These are phyloP conservation scores for Colletotrichum sp. DNA, from an alignment of 2,329 filamentous ascomycete genomes.

Conservation along the genomic window DNA sequence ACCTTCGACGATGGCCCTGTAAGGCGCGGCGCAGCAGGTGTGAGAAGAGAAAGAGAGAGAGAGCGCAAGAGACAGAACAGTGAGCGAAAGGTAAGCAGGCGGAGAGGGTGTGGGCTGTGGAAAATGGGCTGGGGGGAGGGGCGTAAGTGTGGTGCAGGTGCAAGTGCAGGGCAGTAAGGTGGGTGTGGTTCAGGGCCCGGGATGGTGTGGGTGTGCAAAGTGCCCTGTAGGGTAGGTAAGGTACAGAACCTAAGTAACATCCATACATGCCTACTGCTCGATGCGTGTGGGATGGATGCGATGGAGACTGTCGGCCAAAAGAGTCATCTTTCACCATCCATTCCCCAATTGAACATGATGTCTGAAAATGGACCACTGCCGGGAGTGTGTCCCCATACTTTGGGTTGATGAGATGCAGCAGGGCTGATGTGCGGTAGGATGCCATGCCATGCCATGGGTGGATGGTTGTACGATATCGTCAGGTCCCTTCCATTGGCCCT, in stretches of 20 bases:
- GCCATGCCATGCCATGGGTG: constrained; percentile 6
- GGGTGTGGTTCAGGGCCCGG: background rate
- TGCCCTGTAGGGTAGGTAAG: background rate
- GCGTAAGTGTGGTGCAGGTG: background rate
- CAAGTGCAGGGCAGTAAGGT: background rate
- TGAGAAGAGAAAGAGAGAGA: constrained; percentile 4
- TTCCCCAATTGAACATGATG: constrained; percentile 3
- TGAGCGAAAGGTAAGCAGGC: background rate
- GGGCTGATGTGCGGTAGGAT: constrained; percentile 23
- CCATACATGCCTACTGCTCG: background rate
- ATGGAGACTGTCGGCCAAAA: constrained; percentile 12
- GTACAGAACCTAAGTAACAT: background rate
- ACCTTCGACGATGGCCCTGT: constrained; percentile 12
- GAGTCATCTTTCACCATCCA: constrained; percentile 21
- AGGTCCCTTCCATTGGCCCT: background rate
- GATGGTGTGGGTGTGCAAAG: constrained; percentile 3
- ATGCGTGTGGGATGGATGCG: background rate
- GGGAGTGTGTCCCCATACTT: constrained; percentile 10
- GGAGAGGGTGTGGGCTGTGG: constrained; percentile 23
- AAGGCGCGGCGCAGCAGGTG: constrained; percentile 19
- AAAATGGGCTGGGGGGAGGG: constrained; percentile 27
- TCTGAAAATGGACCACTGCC: constrained; percentile 22
- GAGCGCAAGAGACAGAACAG: background rate
- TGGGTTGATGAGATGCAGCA: constrained; percentile 23
- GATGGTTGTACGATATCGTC: constrained; percentile 12